Base-by-base conservation (phyloP, 768 basidiomycete genomes). In the Termitomyces sp. region DNA sequence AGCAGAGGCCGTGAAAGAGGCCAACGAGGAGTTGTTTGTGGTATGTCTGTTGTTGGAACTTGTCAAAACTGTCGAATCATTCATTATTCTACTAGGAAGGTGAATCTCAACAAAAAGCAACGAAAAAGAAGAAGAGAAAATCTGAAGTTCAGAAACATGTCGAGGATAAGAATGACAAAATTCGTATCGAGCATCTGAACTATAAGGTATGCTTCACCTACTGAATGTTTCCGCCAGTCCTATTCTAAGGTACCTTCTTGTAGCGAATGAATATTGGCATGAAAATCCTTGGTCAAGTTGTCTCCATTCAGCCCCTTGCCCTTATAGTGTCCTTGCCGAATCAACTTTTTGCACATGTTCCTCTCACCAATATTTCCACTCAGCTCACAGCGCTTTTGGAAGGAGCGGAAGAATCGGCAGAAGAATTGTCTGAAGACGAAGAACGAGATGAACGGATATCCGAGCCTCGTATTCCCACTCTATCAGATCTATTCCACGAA, bases 261-360 rank as follows among this genome's bases (percentile, higher is more conserved):
- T 12, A 95, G 92, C 85, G 93, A 63, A 75, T 97, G 13, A 73
- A 78, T 45, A 75, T 85, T 36, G 95, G 94, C 37, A 94, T 93
- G 82, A 93, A 87, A 68, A 80, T 98, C 22, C 76, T 98, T 36
- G 88, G 86, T n/a, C 90, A 94, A 73, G 81, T 99, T 52, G 80
- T 92, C 63, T 82, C 88, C 28, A 82, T 98, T 53, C 85, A 92
- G 60, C 91, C 95, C 12, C 84, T 99, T 36, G 89, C 92, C 46
- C 81, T 99, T 58, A 81, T 98, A 57, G 77, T 98, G 29, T 98
- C 96, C 18, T 79, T 99, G n/a, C 96, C 97, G 18, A 92, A 95
- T 65, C 95, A 98, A 72, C 84, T 99, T 39, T 82, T 91, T 63
- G 97, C 84, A 9, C 94, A 99, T 72, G 80, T 98, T 34, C 95